phyloP scores from a whole-genome alignment of 75 land plant species.

The Cupressus sempervirens region DNA sequence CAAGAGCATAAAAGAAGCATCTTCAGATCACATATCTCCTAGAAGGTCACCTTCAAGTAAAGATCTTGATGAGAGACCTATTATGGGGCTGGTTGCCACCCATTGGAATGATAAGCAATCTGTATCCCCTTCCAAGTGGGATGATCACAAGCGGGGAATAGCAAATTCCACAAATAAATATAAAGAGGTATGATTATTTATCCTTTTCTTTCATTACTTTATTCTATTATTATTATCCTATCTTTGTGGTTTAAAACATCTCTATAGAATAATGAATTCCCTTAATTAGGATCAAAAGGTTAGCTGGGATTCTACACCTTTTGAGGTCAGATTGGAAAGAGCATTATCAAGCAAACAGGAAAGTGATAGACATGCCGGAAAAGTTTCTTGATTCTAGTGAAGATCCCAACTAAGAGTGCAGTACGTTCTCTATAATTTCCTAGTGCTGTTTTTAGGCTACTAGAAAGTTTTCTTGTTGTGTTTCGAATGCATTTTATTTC shows the following conservation, averaged over 20 bases:
- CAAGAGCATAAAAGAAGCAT: conserved; percentile 39
- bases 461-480: not conserved
- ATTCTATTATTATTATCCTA: not conserved
- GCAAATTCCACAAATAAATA: conserved; percentile 50
- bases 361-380: not conserved
- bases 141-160: conserved; percentile 28
- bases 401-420: not conserved
- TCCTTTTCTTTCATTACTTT: not conserved
- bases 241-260: not conserved
- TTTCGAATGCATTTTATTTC: not conserved
- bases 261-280: not conserved
- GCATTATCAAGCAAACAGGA: conserved; percentile 34
- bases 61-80: conserved; percentile 67
- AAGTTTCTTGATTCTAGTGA: conserved; percentile 8
- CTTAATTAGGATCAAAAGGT: conserved; percentile 82
- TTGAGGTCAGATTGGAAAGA: conserved; percentile 67
- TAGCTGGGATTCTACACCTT: conserved; percentile 80
- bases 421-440: not conserved
- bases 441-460: not conserved
- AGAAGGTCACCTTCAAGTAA: conserved; percentile 41
- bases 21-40: conserved; percentile 32
- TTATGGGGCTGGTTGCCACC: conserved; percentile 59
- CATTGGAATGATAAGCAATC: conserved; percentile 46
- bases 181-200: conserved; percentile 36
- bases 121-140: conserved; percentile 10